Evolutionary conservation across 768 basidiomycete genomes (phyloP).

Genomic region (Tylopilus plumbeoviolaceoides): DNA sequence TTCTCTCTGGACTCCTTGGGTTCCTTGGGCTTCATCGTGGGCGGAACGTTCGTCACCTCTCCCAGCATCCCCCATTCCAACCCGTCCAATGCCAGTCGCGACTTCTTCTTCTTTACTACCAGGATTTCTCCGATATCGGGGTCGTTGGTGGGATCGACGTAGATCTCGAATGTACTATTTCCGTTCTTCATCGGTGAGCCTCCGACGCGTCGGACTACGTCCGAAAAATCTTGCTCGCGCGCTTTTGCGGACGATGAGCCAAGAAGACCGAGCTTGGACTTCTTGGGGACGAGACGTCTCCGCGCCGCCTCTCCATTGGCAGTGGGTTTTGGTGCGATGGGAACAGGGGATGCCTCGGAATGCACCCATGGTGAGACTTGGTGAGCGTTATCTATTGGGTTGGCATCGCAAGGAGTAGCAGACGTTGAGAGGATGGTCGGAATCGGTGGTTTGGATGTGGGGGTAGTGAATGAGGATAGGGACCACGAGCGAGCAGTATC

Average conservation of each 20-base stretch:
- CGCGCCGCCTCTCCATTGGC: constrained; percentile 19
- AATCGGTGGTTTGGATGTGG: constrained; percentile 29
- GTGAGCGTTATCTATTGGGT: constrained; percentile 31
- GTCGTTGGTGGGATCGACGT: constrained; percentile 61
- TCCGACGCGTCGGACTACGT: constrained; percentile 53
- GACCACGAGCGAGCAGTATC: constrained; percentile 24
- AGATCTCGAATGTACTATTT: constrained; percentile 63
- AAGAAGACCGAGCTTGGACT: constrained; percentile 59
- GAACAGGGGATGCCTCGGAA: constrained; percentile 11
- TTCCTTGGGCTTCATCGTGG: constrained; percentile 17
- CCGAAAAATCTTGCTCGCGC: constrained; percentile 51
- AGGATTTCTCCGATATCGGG: constrained; percentile 66
- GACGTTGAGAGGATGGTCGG: constrained; percentile 70
- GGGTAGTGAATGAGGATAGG: constrained; percentile 26
- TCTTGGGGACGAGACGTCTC: constrained; percentile 66
- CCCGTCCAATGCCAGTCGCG: constrained; percentile 54
- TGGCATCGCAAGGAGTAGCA: constrained; percentile 57
- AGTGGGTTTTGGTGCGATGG: constrained; percentile 27
- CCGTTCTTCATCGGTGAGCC: constrained; percentile 18
- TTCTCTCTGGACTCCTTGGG: constrained; percentile 23
- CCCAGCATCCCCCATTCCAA: constrained; percentile 52
- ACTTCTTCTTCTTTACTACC: constrained; percentile 76
- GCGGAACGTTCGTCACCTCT: constrained; percentile 57
- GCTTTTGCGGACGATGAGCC: constrained; percentile 28
- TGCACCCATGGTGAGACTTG: constrained; percentile 20